Evolutionary conservation across 2,329 filamentous ascomycete species (phyloP).

Genomic region (Aureobasidium sp.): DNA sequence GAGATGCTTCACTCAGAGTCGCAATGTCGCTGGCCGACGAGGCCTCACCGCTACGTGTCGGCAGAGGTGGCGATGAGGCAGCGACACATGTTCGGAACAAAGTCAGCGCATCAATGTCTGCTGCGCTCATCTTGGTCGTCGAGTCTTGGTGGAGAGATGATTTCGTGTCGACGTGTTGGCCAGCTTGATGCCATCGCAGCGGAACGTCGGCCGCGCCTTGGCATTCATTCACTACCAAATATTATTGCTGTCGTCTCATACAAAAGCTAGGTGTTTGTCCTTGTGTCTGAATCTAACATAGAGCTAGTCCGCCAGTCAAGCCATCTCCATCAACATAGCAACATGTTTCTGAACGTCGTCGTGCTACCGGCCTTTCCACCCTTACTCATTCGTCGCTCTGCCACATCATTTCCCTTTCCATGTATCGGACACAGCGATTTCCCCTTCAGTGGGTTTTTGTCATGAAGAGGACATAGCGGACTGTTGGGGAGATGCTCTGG

Average conservation of each 20-base stretch:
- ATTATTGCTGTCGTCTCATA: no score
- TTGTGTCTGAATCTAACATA: no score
- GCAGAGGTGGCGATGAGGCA: conserved; percentile 60
- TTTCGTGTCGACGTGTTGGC: background rate
- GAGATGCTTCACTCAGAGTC: conserved; percentile 66
- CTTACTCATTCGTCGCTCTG: background rate
- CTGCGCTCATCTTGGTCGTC: conserved; percentile 38
- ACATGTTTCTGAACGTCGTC: conserved; percentile 7
- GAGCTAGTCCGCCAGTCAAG: background rate
- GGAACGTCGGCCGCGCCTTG: conserved; percentile 13
- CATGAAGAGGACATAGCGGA: conserved; percentile 34
- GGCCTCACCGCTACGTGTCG: conserved; percentile 63
- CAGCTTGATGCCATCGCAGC: background rate
- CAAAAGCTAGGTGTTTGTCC: background rate
- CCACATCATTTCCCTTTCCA: conserved; percentile 12
- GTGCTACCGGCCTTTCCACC: background rate
- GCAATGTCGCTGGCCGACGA: conserved; percentile 53
- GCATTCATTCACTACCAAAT: no score
- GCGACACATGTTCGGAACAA: conserved; percentile 79
- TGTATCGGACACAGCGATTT: conserved; percentile 19
- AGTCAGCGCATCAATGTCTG: conserved; percentile 58
- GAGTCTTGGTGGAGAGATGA: conserved; percentile 12
- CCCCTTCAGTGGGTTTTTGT: conserved; percentile 14
- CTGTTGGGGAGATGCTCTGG: conserved; percentile 40
- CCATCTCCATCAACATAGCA: background rate